Evolutionary conservation across 2,329 filamentous ascomycete species (phyloP), one percentile per base, ranked within the genome.

Genomic region (Fusarium nisikadoi): DNA sequence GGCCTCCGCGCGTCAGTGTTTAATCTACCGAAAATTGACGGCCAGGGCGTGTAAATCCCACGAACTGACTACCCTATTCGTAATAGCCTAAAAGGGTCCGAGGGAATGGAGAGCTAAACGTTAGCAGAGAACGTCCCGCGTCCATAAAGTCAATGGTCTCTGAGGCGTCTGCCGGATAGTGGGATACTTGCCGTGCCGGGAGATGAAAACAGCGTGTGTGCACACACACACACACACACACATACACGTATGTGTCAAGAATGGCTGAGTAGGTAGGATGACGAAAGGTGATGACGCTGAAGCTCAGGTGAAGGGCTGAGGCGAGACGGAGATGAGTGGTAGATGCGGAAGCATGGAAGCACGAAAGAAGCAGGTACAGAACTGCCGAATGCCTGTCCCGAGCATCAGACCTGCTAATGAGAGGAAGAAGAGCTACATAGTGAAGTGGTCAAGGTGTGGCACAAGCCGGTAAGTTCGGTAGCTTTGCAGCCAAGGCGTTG

Each of bases 341-440:
- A 25, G 31, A 23, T 45, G 25, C 53, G 43, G 56, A 68, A 68
- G 36, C 29, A 46, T 64, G 46, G 69, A 71, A 71, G 69, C 69
- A 61, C 55, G 20, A 62, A 47, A 70, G 65, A 72, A 72, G 70
- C 57, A 72, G 70, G 65, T 60, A 63, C 53, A 39, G 56, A 72
- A 73, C 66, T 72, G 66, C 70, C 70, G 70, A 71, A 62, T 54
- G 23, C 47, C 33, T 47, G 42, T 56, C 55, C 70, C 67, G 68
- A 52, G 33, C 62, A 12, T 42, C 54, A 59, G 29, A 43, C 56
- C 47, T 35, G 14, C 47, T 35, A 35, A 35, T 25, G 23, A 25
- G 31, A 25, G 47, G 33, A 50, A 25, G 14, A 29, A 39, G 49
- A 39, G 33, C 49, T 52, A 16, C n/a, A 20, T 25, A 38, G 20